Conservation (phyloP, 1,284 basidiomycete genomes). For the Albatrellus sp. region DNA sequence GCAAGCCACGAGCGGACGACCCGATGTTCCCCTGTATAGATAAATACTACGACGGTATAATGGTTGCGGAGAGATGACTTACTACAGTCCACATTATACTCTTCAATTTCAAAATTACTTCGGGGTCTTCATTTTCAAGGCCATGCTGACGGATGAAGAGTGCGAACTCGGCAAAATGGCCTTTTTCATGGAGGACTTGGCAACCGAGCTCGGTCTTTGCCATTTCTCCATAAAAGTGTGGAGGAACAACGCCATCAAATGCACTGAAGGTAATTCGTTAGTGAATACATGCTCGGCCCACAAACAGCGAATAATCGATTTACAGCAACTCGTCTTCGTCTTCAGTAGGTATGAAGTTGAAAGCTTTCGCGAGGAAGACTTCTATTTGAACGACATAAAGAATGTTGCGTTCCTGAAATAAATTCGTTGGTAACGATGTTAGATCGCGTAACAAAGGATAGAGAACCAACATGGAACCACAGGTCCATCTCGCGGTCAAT, state of each 20-base stretch:
- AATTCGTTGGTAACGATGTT: constrained; percentile 1
- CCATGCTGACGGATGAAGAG: constrained; percentile 85
- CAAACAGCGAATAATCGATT: no score
- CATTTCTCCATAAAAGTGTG: constrained; percentile 97
- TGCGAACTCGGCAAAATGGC: constrained; percentile 86
- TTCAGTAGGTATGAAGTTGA: constrained; percentile 44
- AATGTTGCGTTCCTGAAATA: constrained; percentile 66
- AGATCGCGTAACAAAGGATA: not conserved
- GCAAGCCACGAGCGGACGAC: constrained; percentile 80
- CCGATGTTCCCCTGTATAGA: constrained; percentile 80
- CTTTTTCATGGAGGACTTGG: constrained; percentile 79
- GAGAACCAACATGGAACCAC: constrained; percentile 78
- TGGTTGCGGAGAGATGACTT: constrained; percentile 20
- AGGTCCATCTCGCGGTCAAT: constrained; percentile 91
- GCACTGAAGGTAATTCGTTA: constrained; percentile 24
- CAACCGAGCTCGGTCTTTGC: constrained; percentile 93
- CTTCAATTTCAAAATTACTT: constrained; percentile 82
- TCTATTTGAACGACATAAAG: constrained; percentile 84
- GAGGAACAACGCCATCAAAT: constrained; percentile 84
- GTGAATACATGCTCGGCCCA: constrained; percentile 14
- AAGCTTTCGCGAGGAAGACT: constrained; percentile 69
- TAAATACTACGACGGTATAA: not conserved
- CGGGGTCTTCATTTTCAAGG: constrained; percentile 71
- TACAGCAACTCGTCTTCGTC: constrained; percentile 57
- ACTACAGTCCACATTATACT: constrained; percentile 96